A percentile compares a stretch with the other conserved stretches of the same genome.
Conservation (phyloP, 2,329 filamentous ascomycete genomes). For the Tolypocladium amazonense region DNA sequence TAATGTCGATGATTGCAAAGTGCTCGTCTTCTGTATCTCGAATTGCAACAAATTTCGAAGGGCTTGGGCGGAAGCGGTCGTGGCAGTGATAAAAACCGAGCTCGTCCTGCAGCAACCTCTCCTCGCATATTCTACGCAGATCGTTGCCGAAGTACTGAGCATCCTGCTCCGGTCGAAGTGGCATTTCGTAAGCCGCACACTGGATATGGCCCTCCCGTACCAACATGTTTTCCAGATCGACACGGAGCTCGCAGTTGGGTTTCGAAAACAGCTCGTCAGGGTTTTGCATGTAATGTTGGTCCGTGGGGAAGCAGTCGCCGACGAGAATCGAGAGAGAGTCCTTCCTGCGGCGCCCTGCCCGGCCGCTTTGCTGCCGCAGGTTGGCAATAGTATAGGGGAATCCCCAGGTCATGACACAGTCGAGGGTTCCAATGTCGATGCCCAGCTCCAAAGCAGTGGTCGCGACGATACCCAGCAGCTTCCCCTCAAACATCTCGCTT, state of each 20-base stretch:
- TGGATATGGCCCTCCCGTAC: conserved; percentile 90
- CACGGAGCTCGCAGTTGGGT: conserved; percentile 78
- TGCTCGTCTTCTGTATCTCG: conserved; percentile 82
- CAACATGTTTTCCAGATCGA: conserved; percentile 86
- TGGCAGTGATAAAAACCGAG: conserved; percentile 85
- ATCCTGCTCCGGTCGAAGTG: conserved; percentile 71
- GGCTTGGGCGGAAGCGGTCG: conserved; percentile 74
- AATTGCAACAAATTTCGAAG: conserved; percentile 75
- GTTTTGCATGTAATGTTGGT: conserved; percentile 96
- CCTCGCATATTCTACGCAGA: conserved; percentile 58
- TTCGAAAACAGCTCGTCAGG: conserved; percentile 88
- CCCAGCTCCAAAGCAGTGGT: conserved; percentile 89
- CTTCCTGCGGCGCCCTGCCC: conserved; percentile 83
- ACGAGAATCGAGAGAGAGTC: conserved; percentile 87
- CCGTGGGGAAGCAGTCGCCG: conserved; percentile 79
- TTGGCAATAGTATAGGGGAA: conserved; percentile 97
- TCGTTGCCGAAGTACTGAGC: conserved; percentile 67
- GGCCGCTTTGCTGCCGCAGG: conserved; percentile 84
- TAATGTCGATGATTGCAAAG: conserved; percentile 86
- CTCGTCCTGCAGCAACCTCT: conserved; percentile 63
- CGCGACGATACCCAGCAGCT: conserved; percentile 83
- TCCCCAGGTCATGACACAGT: conserved; percentile 86
- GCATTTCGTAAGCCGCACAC: conserved; percentile 92
- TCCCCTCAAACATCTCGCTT: conserved; percentile 93
- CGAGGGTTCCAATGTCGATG: conserved; percentile 87